phyloP scores from a whole-genome alignment of 768 basidiomycete species.

The Sporobolomyces roseus region DNA sequence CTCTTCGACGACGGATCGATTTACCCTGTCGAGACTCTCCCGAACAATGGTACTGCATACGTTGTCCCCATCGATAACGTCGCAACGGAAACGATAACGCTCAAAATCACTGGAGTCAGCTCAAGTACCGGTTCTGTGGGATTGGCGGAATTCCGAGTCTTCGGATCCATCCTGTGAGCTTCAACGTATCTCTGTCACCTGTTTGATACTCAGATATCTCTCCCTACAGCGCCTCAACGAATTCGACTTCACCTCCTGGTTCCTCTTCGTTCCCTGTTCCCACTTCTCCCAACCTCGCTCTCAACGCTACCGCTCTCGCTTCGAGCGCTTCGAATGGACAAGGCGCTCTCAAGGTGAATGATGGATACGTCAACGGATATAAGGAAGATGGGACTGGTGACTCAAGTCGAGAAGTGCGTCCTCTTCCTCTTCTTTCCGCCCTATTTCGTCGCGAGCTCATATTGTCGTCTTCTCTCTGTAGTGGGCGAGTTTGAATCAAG shows the following conservation, averaged over 20 bases:
- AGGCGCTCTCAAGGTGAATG: constrained; percentile 20
- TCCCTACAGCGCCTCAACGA: too few species aligned
- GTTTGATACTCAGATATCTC: too few species aligned
- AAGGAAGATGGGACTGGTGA: constrained; percentile 22
- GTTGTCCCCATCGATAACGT: constrained; percentile 12
- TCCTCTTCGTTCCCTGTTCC: too few species aligned
- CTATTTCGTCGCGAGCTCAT: too few species aligned
- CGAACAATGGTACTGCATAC: constrained; percentile 21
- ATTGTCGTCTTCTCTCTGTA: background rate
- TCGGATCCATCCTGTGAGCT: constrained; percentile 3
- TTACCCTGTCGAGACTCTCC: constrained; percentile 5
- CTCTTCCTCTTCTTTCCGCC: background rate
- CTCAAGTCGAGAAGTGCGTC: background rate
- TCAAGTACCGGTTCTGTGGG: constrained; percentile 8
- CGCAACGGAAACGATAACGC: background rate
- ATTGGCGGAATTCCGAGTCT: constrained; percentile 17
- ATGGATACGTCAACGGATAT: constrained; percentile 29
- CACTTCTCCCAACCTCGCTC: constrained; percentile 15
- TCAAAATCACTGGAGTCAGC: constrained; percentile 16
- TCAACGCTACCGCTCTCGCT: constrained; percentile 2
- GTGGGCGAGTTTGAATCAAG: constrained; percentile 13
- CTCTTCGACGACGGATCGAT: constrained; percentile 1
- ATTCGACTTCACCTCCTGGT: too few species aligned
- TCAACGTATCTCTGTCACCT: too few species aligned
- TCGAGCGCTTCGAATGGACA: constrained; percentile 1